phyloP scores from a whole-genome alignment of 176 grass and related monocot genomes.

The Olyra latifolia region DNA sequence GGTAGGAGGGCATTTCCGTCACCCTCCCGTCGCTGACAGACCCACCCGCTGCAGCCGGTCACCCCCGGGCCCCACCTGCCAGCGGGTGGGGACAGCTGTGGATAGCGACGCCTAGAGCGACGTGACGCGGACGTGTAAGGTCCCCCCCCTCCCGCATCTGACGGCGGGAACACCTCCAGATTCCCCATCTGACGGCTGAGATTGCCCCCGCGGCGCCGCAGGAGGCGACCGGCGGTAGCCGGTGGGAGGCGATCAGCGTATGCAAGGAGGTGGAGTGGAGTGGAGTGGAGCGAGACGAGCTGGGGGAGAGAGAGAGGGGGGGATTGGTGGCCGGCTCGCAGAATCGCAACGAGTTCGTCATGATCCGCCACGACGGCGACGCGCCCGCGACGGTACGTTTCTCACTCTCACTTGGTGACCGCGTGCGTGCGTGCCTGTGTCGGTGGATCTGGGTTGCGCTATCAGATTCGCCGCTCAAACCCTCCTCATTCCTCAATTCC shows the following conservation, averaged over 20 bases:
- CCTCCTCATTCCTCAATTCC: background rate
- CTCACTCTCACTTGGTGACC: no score
- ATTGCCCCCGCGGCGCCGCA: no score
- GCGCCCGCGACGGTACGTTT: slow-evolving; percentile 39
- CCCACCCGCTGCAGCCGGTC: slow-evolving; percentile 39
- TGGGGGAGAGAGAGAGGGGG: background rate
- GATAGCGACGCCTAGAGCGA: background rate
- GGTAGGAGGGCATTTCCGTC: slow-evolving; percentile 52
- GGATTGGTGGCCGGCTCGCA: slow-evolving; percentile 82
- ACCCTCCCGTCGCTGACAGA: slow-evolving; percentile 39
- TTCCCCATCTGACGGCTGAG: background rate
- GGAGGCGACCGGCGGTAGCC: slow-evolving; percentile 31
- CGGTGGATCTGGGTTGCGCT: slow-evolving; percentile 41
- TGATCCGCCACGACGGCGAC: slow-evolving; percentile 80
- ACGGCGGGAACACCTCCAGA: accelerated
- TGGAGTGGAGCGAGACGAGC: background rate
- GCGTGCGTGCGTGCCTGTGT: background rate
- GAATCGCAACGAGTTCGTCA: slow-evolving; percentile 87
- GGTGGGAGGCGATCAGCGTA: slow-evolving; percentile 20
- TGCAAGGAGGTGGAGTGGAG: background rate
- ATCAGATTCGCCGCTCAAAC: background rate
- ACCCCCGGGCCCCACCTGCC: background rate
- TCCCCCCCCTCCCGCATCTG: background rate
- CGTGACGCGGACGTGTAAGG: slow-evolving; percentile 4
- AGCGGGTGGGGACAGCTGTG: slow-evolving; percentile 19